Evolutionary conservation across 2,329 filamentous ascomycete species (phyloP).

Genomic region (Coniochaeta sp.): DNA sequence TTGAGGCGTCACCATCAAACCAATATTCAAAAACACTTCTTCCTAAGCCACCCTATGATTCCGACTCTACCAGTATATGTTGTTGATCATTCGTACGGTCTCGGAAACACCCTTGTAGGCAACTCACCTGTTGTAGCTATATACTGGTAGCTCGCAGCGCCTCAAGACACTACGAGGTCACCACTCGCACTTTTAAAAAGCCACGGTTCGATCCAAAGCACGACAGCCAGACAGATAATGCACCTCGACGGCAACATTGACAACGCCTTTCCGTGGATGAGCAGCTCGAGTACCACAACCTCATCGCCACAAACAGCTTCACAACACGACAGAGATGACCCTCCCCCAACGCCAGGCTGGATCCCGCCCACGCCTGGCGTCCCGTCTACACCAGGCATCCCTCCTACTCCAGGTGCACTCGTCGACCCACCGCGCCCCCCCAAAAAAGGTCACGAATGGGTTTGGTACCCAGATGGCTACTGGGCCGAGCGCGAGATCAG

Average conservation of each 20-base stretch:
- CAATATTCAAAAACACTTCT: not conserved
- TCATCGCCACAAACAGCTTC: not conserved
- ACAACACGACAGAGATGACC: not conserved
- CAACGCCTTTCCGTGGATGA: constrained; percentile 2
- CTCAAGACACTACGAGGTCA: not conserved
- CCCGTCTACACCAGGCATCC: not conserved
- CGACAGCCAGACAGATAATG: not conserved
- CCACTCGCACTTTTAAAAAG: not conserved
- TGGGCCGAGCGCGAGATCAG: constrained; percentile 50
- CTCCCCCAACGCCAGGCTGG: not conserved
- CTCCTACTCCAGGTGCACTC: not conserved
- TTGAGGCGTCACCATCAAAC: not conserved
- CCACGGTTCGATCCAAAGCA: too few species aligned
- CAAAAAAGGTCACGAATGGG: constrained; percentile 50
- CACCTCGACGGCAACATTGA: not conserved
- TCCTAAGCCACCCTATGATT: not conserved
- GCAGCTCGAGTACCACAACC: not conserved
- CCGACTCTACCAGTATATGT: not conserved
- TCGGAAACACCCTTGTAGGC: not conserved
- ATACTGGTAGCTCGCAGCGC: not conserved
- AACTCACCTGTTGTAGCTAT: not conserved
- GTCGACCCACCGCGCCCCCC: constrained; percentile 48
- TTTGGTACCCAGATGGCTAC: constrained; percentile 56
- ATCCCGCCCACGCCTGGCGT: not conserved
- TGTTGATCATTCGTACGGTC: not conserved